phyloP scores from a whole-genome alignment of 805 yeast genomes.

The Saccharomyces jurei region DNA sequence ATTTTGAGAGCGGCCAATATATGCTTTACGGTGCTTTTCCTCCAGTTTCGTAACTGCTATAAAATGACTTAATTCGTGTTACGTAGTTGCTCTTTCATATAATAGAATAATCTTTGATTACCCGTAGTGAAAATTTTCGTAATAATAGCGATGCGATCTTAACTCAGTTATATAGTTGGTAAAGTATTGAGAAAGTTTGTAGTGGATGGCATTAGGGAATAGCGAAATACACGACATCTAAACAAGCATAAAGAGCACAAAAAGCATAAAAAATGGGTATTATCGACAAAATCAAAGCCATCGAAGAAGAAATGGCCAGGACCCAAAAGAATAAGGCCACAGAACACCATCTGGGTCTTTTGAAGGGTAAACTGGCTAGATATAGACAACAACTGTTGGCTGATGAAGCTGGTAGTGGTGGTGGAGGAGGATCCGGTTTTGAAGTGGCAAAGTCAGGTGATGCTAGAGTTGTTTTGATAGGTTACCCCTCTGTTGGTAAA shows the following conservation, averaged over 20 bases:
- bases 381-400: slow-evolving; percentile 85
- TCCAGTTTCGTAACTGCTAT: not conserved
- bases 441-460: slow-evolving; percentile 95
- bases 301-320: slow-evolving; percentile 87
- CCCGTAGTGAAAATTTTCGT: not conserved
- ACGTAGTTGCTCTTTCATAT: not conserved
- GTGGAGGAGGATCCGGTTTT: slow-evolving; percentile 79
- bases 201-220: not conserved
- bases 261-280: slow-evolving; percentile 26
- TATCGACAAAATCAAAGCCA: slow-evolving; percentile 71
- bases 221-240: not conserved
- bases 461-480: slow-evolving; percentile 90
- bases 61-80: not conserved
- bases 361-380: slow-evolving; percentile 91
- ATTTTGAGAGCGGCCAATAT: not conserved
- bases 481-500: slow-evolving; percentile 97
- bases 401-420: slow-evolving; percentile 67
- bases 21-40: not conserved
- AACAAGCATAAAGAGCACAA: not conserved
- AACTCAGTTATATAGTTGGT: not conserved
- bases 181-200: not conserved
- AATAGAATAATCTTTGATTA: not conserved
- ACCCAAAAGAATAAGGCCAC: slow-evolving; percentile 98
- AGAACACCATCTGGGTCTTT: slow-evolving; percentile 88
- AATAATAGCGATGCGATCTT: not conserved